These are phyloP conservation scores for Epichloe uncinata DNA, from an alignment of 2,329 filamentous ascomycete species.

Conservation along the genomic window DNA sequence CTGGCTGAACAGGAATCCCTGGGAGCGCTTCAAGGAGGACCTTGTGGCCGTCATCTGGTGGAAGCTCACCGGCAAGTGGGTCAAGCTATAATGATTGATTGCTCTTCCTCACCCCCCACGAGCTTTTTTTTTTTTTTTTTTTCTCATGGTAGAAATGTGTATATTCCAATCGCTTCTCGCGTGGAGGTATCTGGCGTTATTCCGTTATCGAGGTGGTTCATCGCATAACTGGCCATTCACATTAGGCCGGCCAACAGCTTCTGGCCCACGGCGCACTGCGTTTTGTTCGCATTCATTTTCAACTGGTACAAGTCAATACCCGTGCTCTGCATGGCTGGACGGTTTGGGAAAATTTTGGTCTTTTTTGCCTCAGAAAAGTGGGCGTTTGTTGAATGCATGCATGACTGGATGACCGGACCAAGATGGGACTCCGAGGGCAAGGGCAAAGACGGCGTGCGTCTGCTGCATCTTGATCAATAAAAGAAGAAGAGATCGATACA, in stretches of 20 bases:
- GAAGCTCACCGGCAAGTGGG: slow-evolving; percentile 48
- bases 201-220: neutral
- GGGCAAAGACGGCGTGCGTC: neutral
- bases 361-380: neutral
- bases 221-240: neutral
- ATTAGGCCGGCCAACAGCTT: neutral
- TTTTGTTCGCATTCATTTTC: neutral
- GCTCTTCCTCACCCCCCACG: neutral
- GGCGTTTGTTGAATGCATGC: neutral
- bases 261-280: neutral
- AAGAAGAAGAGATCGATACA: neutral
- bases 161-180: neutral
- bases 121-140: neutral
- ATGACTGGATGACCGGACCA: neutral
- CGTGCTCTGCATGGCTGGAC: neutral
- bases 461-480: neutral
- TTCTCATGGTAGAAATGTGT: neutral
- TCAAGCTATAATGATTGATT: slow-evolving; percentile 32
- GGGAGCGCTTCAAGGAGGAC: slow-evolving; percentile 65
- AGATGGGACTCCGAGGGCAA: neutral
- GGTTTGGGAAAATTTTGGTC: neutral
- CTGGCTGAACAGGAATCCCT: slow-evolving; percentile 68
- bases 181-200: neutral
- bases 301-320: neutral
- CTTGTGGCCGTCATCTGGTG: slow-evolving; percentile 46